A percentile compares a stretch with the other conserved stretches of the same genome.
These are phyloP conservation scores for Diophrys appendiculata DNA, from an alignment of 73 alveolate species.

Conservation along the genomic window DNA sequence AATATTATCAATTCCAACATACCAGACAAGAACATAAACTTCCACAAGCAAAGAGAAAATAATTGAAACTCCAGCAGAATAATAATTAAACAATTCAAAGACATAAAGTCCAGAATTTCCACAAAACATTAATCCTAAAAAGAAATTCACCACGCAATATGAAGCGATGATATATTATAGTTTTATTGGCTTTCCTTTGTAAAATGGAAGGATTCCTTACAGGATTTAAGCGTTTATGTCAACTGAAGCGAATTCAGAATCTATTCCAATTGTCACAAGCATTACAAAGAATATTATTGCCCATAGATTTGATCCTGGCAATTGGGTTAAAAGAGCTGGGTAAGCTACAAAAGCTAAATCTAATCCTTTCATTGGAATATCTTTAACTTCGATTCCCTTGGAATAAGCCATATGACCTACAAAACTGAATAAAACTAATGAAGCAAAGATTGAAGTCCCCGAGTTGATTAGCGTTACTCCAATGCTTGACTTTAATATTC, in stretches of 20 bases:
- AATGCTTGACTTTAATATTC: slow-evolving; percentile 29
- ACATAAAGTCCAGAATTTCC: slow-evolving; percentile 23
- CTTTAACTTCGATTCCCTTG: slow-evolving; percentile 27
- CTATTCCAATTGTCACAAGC: slow-evolving; percentile 16
- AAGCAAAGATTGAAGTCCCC: slow-evolving; percentile 55
- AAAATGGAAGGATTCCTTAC: background rate
- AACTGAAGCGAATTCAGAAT: slow-evolving; percentile 9
- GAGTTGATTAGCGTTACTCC: slow-evolving; percentile 56
- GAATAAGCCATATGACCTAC: slow-evolving; percentile 44
- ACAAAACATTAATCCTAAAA: slow-evolving; percentile 10
- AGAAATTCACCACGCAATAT: background rate
- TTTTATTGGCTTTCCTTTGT: slow-evolving; percentile 2
- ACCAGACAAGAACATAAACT: slow-evolving; percentile 17
- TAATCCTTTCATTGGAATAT: slow-evolving; percentile 58
- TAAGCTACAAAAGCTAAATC: slow-evolving; percentile 68
- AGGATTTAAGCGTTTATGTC: background rate
- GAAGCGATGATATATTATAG: slow-evolving; percentile 2
- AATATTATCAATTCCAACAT: slow-evolving; percentile 1
- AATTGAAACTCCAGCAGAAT: slow-evolving; percentile 30
- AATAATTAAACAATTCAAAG: slow-evolving; percentile 35
- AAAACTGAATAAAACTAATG: slow-evolving; percentile 53
- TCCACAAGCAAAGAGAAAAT: slow-evolving; percentile 32
- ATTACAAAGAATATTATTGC: slow-evolving; percentile 49
- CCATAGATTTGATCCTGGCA: slow-evolving; percentile 60
- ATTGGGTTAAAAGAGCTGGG: slow-evolving; percentile 54